Evolutionary conservation across 495 filamentous ascomycete genomes (phyloP).

Genomic region (Rusavskia elegans): DNA sequence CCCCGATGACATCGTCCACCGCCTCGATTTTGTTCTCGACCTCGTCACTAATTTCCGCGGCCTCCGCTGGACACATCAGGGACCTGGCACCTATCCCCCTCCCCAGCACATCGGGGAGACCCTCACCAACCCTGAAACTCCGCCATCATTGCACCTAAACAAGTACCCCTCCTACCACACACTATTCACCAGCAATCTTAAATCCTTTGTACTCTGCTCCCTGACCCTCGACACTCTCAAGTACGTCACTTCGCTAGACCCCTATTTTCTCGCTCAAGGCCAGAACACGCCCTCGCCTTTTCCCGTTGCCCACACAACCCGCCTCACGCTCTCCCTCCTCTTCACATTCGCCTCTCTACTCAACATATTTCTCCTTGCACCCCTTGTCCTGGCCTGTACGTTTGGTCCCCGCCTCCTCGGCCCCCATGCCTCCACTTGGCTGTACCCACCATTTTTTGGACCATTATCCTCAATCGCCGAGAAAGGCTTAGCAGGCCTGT

Average conservation of each 20-base stretch:
- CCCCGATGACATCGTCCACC: constrained; percentile 41
- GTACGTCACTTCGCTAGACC: constrained; percentile 49
- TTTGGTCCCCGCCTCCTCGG: constrained; percentile 30
- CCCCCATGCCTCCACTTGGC: constrained; percentile 41
- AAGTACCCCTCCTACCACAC: constrained; percentile 19
- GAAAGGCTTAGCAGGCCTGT: constrained; percentile 56
- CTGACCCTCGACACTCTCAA: constrained; percentile 52
- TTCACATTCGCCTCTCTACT: constrained; percentile 37
- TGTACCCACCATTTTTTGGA: constrained; percentile 50
- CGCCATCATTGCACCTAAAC: background rate
- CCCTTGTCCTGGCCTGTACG: constrained; percentile 39
- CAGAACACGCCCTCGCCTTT: constrained; percentile 26
- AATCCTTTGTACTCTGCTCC: constrained; percentile 35
- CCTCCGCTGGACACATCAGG: constrained; percentile 64
- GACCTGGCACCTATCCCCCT: constrained; percentile 40
- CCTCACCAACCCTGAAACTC: constrained; percentile 15
- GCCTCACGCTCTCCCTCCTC: constrained; percentile 29
- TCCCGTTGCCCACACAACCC: constrained; percentile 21
- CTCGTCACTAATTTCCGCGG: constrained; percentile 54
- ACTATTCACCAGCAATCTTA: constrained; percentile 32
- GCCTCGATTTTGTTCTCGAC: constrained; percentile 58
- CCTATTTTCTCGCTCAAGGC: constrained; percentile 49
- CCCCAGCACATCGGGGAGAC: constrained; percentile 31
- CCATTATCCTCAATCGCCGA: constrained; percentile 37
- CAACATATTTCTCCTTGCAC: constrained; percentile 37